Evolutionary conservation across 371 early-diverging fungal genomes (phyloP).

Genomic region (Zopfochytrium polystomum): DNA sequence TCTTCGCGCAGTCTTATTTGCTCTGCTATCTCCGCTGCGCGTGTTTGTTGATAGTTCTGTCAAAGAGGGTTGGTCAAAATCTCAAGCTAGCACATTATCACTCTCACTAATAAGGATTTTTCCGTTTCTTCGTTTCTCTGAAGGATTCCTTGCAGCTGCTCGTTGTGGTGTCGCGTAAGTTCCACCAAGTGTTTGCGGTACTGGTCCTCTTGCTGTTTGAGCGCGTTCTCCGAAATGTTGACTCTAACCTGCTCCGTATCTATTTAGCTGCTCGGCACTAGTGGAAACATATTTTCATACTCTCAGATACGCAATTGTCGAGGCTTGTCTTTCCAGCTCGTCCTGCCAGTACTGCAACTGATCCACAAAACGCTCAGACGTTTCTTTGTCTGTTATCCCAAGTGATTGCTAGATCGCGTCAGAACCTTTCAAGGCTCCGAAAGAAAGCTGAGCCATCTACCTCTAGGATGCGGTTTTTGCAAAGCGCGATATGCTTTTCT

Average conservation of each 20-base stretch:
- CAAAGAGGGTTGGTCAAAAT: too few relatives aligned
- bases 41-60: constrained; percentile 28
- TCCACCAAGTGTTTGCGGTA: constrained; percentile 47
- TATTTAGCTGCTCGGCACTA: too few relatives aligned
- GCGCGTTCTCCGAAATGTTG: constrained; percentile 26
- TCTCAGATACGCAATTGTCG: constrained; percentile 46
- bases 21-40: constrained; percentile 37
- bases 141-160: constrained; percentile 48
- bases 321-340: constrained; percentile 44
- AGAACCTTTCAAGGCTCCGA: neutral
- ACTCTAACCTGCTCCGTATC: too few relatives aligned
- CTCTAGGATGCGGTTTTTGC: constrained; percentile 48
- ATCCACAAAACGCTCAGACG: constrained; percentile 38
- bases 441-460: constrained; percentile 16
- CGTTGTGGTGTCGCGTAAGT: constrained; percentile 45
- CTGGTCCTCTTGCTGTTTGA: constrained; percentile 41
- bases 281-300: too few relatives aligned
- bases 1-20: constrained; percentile 31
- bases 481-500: constrained; percentile 47
- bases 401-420: constrained; percentile 28
- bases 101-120: constrained; percentile 20
- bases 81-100: constrained; percentile 1
- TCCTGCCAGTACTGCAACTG: constrained; percentile 50
- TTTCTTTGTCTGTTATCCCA: constrained; percentile 40
- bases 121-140: constrained; percentile 49